Evolutionary conservation across 1,284 basidiomycete genomes (phyloP).

Genomic region (Ganoderma resinaceum): DNA sequence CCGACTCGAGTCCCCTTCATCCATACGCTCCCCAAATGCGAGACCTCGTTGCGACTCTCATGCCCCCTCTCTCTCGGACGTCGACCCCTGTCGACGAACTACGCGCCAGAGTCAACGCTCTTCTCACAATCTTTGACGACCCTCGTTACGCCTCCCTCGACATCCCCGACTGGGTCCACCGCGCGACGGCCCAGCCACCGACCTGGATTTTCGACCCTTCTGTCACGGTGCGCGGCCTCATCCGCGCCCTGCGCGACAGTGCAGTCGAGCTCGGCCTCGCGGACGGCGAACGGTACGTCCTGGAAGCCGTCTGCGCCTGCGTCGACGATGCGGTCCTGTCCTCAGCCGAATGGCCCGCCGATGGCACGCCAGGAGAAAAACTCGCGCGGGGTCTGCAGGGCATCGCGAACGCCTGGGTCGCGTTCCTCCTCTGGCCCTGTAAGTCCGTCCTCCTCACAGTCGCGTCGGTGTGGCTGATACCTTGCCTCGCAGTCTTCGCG

Average conservation of each 20-base stretch:
- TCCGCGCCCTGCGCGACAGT: not conserved
- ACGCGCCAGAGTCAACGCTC: not conserved
- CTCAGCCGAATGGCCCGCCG: no score
- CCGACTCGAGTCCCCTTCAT: no score
- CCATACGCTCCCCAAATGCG: constrained; percentile 14
- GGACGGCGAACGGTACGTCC: not conserved
- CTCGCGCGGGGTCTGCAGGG: no score
- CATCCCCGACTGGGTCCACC: not conserved
- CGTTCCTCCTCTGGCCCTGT: no score
- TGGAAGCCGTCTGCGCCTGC: not conserved
- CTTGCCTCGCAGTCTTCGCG: no score
- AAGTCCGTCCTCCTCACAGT: no score
- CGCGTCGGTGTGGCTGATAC: no score
- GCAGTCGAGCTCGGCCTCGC: not conserved
- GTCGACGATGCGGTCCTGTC: not conserved
- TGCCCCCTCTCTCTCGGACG: not conserved
- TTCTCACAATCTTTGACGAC: not conserved
- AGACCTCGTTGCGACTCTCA: not conserved
- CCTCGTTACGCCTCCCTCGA: not conserved
- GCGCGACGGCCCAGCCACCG: not conserved
- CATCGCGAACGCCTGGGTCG: no score
- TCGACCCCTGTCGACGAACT: not conserved
- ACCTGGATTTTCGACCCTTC: not conserved
- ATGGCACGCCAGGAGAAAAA: no score
- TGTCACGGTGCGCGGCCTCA: not conserved